Conservation (phyloP, 768 basidiomycete genomes). For the Pholiota microspora region DNA sequence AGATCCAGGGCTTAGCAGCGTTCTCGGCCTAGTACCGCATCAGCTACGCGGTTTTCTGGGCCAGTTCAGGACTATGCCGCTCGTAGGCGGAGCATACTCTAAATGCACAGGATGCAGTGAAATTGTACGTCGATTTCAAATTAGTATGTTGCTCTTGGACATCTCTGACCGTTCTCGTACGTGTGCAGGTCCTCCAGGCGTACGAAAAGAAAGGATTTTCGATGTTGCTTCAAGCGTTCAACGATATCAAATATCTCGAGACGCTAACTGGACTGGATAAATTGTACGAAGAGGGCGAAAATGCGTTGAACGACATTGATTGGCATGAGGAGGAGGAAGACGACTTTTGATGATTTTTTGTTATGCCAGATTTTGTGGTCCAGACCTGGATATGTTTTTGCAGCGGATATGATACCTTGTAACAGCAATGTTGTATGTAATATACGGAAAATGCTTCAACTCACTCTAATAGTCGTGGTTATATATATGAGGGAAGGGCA, state of each 20-base stretch:
- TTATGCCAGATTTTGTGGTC: neutral
- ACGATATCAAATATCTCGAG: conserved; percentile 76
- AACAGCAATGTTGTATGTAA: neutral
- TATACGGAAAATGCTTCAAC: neutral
- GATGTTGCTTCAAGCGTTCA: conserved; percentile 80
- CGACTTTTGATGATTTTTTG: conserved; percentile 15
- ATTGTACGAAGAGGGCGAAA: conserved; percentile 74
- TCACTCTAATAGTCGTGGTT: no score
- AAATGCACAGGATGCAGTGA: conserved; percentile 91
- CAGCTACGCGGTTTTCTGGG: conserved; percentile 89
- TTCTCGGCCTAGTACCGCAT: conserved; percentile 89
- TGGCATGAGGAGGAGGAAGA: conserved; percentile 66
- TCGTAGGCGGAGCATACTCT: conserved; percentile 85
- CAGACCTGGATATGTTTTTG: neutral
- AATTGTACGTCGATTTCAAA: conserved; percentile 42
- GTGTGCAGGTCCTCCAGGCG: conserved; percentile 65
- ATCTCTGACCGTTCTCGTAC: neutral
- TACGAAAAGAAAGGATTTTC: conserved; percentile 81
- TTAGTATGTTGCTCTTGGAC: neutral
- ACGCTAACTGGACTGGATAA: conserved; percentile 75
- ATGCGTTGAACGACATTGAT: conserved; percentile 65
- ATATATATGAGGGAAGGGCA: no score
- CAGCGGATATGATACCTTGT: neutral
- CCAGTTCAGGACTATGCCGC: conserved; percentile 80
- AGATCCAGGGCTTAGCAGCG: conserved; percentile 37